Base-by-base conservation (phyloP, 2,329 filamentous ascomycete genomes). In the Stagonosporopsis rhizophila region DNA sequence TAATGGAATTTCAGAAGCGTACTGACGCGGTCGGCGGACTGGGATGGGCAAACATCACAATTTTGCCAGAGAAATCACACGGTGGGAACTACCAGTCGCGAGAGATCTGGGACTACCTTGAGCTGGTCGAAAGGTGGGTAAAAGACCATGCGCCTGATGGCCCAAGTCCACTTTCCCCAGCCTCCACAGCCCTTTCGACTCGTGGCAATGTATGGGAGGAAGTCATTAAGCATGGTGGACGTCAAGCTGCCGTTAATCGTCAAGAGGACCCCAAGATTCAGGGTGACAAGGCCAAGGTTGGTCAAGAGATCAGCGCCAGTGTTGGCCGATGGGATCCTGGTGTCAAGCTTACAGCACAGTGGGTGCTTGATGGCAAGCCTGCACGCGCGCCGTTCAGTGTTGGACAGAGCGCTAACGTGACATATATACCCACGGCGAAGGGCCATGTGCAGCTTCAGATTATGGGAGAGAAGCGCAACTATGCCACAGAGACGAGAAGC, bases 301-400 rank as follows among this genome's bases (percentile, higher is more conserved):
- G 47, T 3, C 41, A 50, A 9, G 35, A 47, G 6, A 23, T 61
- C 3, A 23, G 44, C n/a, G 60, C 64, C 2, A 70, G 41, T 47
- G 67, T 72, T 2, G 75, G 75, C 2, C 62, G 69, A 1, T 77
- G 75, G 75, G 75, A 77, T 58, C 75, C 75, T 3, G 75, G 75
- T 17, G 69, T 77, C 2, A 57, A 40, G 39, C 61, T 77, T 0
- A 58, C 67, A 30, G 75, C 69, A 35, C 69, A 75, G 54, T 77
- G 75, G 74, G 14, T 67, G 14, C 44, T 75, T 1, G 60, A 74
- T 52, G 66, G 70, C 2, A 66, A 66, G 49, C 52, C 63, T 17
- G 41, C 25, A 2, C 61, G 67, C 14, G 58, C 60, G 17, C 14
- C 62, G 1, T 74, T 75, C 34, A 38, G 17, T 7, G 68, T 74